Conservation (phyloP, 2,329 filamentous ascomycete species). For the Apiospora phragmitis region DNA sequence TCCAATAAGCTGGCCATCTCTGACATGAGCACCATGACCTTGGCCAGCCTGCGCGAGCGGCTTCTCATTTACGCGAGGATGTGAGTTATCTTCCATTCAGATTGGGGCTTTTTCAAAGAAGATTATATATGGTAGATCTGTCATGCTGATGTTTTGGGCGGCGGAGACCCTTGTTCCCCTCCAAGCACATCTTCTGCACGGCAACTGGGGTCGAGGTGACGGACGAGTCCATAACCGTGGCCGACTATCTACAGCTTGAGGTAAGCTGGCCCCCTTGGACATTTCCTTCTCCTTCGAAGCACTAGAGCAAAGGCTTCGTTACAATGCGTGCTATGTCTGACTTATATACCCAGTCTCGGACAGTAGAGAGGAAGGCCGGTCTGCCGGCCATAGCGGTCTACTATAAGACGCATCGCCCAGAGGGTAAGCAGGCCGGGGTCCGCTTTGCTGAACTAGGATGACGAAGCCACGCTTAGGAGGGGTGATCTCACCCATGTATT, state of each 20-base stretch:
- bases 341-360: background rate
- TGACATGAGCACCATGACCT: background rate
- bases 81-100: background rate
- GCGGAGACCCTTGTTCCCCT: background rate
- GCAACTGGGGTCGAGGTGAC: background rate
- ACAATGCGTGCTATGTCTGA: background rate
- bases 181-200: slow-evolving; percentile 9
- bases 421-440: background rate
- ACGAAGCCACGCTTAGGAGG: background rate
- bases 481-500: background rate
- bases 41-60: slow-evolving; percentile 8
- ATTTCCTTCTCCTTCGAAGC: no score
- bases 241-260: slow-evolving; percentile 8
- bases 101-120: background rate
- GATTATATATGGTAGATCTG: no score
- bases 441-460: background rate
- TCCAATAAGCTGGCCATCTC: slow-evolving; percentile 11
- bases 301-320: background rate
- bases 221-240: background rate
- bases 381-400: slow-evolving; percentile 8
- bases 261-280: background rate
- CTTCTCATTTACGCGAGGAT: background rate
- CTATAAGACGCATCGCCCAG: background rate
- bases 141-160: background rate
- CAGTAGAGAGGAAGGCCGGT: slow-evolving; percentile 7